Evolutionary conservation across 192 early-diverging fungal species (phyloP).

Genomic region (Thoreauomyces humboldtii): DNA sequence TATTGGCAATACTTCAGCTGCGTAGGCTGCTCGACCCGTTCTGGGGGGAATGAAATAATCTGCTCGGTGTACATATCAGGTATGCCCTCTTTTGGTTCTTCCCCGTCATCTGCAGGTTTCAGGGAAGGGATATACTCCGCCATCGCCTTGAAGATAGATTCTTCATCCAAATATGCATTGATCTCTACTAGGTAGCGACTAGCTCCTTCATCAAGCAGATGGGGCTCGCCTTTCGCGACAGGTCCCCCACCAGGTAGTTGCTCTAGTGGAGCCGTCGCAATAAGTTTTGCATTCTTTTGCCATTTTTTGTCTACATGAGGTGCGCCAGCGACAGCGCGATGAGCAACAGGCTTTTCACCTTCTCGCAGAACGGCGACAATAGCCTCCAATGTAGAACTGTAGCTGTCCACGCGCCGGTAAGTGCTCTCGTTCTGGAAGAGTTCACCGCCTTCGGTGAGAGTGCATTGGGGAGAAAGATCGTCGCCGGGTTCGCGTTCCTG

Average conservation of each 20-base stretch:
- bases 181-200: conserved; percentile 32
- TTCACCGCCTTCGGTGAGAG: conserved; percentile 38
- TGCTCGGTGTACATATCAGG: conserved; percentile 43
- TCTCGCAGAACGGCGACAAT: conserved; percentile 36
- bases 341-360: conserved; percentile 27
- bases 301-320: conserved; percentile 36
- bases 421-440: conserved; percentile 43
- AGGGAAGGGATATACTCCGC: conserved; percentile 36
- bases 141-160: conserved; percentile 41
- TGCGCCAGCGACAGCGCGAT: conserved; percentile 1
- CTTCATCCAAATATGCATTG: conserved; percentile 38
- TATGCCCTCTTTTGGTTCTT: conserved; percentile 18
- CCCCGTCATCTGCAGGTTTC: conserved; percentile 26
- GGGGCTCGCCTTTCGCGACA: conserved; percentile 4
- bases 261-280: neutral
- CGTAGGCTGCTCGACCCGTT: conserved; percentile 29
- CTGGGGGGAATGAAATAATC: conserved; percentile 36
- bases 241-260: neutral
- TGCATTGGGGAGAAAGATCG: conserved; percentile 28
- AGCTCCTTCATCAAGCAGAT: conserved; percentile 21
- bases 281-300: conserved; percentile 13
- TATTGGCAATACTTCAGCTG: conserved; percentile 46
- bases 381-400: conserved; percentile 32
- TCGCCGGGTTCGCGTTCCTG: conserved; percentile 17
- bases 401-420: conserved; percentile 38